Conservation (phyloP, 371 early-diverging fungal species). For the Amoeboaphelidium occidentale region DNA sequence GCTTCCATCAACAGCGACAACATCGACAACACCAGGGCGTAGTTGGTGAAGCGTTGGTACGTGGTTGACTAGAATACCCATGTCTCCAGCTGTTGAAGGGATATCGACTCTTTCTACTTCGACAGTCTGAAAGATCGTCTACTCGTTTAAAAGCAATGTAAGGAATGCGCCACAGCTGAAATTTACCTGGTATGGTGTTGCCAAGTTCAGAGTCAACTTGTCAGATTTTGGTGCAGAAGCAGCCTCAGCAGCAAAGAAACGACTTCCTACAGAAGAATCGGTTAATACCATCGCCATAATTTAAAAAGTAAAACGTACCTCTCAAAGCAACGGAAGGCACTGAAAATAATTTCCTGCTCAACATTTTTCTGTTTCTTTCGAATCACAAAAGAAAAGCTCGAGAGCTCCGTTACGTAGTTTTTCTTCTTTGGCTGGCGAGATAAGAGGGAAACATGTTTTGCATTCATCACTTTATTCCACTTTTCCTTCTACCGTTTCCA, state of each 20-base stretch:
- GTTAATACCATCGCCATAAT: no score
- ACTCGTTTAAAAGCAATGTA: neutral
- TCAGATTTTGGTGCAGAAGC: slow-evolving; percentile 18
- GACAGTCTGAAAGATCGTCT: slow-evolving; percentile 36
- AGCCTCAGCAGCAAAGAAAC: slow-evolving; percentile 50
- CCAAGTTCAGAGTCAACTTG: slow-evolving; percentile 67
- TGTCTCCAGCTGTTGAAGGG: slow-evolving; percentile 76
- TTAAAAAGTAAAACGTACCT: no score
- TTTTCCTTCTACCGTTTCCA: no score
- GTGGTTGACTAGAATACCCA: slow-evolving; percentile 89
- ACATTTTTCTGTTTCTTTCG: no score
- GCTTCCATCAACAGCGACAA: slow-evolving; percentile 49
- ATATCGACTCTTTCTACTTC: slow-evolving; percentile 82
- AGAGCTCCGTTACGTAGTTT: no score
- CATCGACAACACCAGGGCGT: slow-evolving; percentile 40
- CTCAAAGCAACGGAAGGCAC: no score
- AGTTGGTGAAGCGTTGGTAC: slow-evolving; percentile 89
- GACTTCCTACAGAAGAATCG: slow-evolving; percentile 14
- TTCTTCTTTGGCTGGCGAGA: no score
- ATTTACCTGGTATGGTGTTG: slow-evolving; percentile 71
- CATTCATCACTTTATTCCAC: no score
- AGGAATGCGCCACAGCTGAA: neutral
- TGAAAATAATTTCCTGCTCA: no score
- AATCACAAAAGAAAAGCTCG: no score
- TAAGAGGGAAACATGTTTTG: no score